These are phyloP conservation scores for Sphagnum tenellum DNA, from an alignment of 225 moss, liverwort and hornwort genomes.

Conservation along the genomic window DNA sequence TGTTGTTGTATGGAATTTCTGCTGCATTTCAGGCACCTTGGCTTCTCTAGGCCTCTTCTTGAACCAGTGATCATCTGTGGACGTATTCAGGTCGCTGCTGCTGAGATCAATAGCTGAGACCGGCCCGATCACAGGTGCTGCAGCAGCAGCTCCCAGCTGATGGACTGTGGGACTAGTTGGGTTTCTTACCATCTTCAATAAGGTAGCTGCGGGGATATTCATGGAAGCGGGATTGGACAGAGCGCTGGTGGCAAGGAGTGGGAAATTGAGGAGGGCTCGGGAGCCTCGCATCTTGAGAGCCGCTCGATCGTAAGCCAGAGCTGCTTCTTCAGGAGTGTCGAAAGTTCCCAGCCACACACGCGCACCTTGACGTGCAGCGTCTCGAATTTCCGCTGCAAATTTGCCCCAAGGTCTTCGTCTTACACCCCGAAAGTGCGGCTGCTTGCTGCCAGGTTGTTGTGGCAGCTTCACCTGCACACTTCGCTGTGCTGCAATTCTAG, in stretches of 20 bases:
- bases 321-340: no score
- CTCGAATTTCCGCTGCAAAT: no score
- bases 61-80: not conserved
- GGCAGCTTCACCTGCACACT: no score
- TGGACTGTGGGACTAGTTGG: no score
- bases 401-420: no score
- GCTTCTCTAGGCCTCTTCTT: no score
- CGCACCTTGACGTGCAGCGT: no score
- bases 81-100: not conserved
- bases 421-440: no score
- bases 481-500: no score
- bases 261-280: constrained; percentile 45
- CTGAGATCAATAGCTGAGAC: no score
- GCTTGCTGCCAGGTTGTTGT: no score
- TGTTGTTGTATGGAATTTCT: not conserved
- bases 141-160: not conserved
- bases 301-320: constrained; percentile 3
- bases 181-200: constrained; percentile 1
- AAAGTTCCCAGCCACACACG: no score
- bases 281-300: constrained; percentile 63
- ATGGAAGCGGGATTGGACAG: constrained; percentile 36
- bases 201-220: constrained; percentile 21
- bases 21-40: not conserved
- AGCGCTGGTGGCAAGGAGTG: constrained; percentile 40
- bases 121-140: not conserved